Evolutionary conservation across 495 filamentous ascomycete genomes (phyloP).

Genomic region (Bathelium albidoporum): DNA sequence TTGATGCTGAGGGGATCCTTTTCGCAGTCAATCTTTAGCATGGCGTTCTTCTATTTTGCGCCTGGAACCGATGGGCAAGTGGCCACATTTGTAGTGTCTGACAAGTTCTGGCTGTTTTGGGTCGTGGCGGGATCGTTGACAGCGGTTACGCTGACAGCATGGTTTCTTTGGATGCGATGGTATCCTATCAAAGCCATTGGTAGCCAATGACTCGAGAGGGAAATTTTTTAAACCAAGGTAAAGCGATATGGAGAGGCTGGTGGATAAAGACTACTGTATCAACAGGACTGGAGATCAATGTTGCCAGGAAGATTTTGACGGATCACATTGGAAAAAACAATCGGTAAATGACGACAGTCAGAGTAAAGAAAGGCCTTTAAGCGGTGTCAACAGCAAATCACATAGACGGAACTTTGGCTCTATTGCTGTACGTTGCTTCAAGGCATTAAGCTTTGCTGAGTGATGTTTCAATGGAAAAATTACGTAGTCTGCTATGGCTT

Average conservation of each 20-base stretch:
- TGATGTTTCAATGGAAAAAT: background rate
- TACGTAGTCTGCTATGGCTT: background rate
- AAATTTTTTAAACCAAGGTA: background rate
- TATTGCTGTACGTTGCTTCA: background rate
- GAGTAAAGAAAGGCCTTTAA: no score
- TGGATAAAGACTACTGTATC: no score
- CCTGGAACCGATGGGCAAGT: background rate
- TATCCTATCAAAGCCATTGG: background rate
- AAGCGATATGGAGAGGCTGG: no score
- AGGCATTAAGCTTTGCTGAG: background rate
- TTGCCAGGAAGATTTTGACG: no score
- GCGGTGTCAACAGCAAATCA: background rate
- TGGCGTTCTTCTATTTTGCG: background rate
- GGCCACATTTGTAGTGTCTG: background rate
- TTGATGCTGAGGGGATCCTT: background rate
- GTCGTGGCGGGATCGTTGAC: background rate
- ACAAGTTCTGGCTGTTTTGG: background rate
- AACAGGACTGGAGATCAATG: no score
- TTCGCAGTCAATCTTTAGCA: background rate
- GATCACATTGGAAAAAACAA: no score
- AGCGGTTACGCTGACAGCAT: background rate
- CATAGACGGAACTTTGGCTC: background rate
- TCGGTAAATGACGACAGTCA: no score
- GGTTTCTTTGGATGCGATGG: constrained; percentile 1
- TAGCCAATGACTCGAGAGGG: background rate